Evolutionary conservation across 768 basidiomycete species (phyloP).

Genomic region (Auricularia heimuer): DNA sequence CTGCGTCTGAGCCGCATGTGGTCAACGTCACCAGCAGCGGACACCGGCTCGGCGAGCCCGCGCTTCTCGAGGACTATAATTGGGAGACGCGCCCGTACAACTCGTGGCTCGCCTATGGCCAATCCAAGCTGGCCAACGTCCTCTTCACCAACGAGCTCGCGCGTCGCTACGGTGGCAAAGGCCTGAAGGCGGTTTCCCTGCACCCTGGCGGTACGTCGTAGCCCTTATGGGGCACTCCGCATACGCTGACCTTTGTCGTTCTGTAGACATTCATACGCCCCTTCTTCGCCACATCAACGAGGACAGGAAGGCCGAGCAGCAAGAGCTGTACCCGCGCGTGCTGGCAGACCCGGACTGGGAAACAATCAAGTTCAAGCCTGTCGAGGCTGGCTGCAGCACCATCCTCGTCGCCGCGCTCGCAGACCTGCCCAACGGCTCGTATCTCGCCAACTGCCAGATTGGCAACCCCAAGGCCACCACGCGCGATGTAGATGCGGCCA

Average conservation of each 20-base stretch:
- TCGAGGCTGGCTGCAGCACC: slow-evolving; percentile 9
- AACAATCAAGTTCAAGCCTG: neutral
- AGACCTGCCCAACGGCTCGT: slow-evolving; percentile 16
- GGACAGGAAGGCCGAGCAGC: neutral
- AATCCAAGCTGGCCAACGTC: slow-evolving; percentile 12
- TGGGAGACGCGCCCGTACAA: neutral
- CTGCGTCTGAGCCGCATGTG: neutral
- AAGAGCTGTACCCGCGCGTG: neutral
- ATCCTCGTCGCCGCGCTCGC: slow-evolving; percentile 24
- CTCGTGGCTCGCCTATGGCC: neutral
- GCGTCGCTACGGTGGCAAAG: neutral
- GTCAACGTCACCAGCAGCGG: neutral
- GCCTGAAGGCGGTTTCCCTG: neutral
- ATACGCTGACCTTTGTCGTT: neutral
- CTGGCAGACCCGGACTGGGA: neutral
- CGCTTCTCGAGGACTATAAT: neutral
- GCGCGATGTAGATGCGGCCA: slow-evolving; percentile 17
- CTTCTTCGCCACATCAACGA: neutral
- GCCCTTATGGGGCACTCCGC: neutral
- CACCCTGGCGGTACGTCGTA: neutral
- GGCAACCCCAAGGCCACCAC: slow-evolving; percentile 17
- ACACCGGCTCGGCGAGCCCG: neutral
- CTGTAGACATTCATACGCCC: neutral
- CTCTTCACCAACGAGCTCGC: slow-evolving; percentile 12
- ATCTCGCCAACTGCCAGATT: slow-evolving; percentile 19